Percentiles rank a stretch among this genome's conserved stretches.
Evolutionary conservation across 495 filamentous ascomycete species (phyloP).

Genomic region (Mycothermus thermophilus): DNA sequence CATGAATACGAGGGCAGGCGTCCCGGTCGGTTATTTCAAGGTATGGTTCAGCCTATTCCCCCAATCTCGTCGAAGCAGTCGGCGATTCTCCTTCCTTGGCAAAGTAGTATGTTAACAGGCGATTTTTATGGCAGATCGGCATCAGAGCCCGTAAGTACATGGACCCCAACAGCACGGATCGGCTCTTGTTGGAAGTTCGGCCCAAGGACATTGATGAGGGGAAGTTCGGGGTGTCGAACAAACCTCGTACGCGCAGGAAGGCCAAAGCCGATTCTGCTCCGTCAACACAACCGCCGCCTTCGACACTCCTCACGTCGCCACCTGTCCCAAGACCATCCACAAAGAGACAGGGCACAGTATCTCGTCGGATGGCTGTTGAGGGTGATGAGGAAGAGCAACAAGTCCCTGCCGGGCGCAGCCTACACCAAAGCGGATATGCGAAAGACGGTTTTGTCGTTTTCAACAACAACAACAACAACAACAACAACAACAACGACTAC

Average conservation of each 20-base stretch:
- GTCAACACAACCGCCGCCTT: constrained; percentile 43
- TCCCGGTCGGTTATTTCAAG: constrained; percentile 26
- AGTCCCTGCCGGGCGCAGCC: constrained; percentile 18
- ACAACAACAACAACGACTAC: constrained; percentile 26
- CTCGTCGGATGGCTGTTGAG: constrained; percentile 6
- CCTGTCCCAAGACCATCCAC: constrained; percentile 39
- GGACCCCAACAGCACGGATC: neutral
- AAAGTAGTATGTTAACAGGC: neutral
- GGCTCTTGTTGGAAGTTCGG: constrained; percentile 6
- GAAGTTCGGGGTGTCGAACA: too few relatives aligned
- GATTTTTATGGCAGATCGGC: constrained; percentile 32
- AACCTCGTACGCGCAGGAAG: neutral
- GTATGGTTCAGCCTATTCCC: too few relatives aligned
- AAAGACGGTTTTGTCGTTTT: constrained; percentile 40
- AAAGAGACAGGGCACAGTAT: constrained; percentile 35
- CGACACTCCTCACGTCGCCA: constrained; percentile 80
- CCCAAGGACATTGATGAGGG: too few relatives aligned
- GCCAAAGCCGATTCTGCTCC: too few relatives aligned
- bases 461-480: too few relatives aligned
- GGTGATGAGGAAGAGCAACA: constrained; percentile 25
- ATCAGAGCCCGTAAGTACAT: neutral
- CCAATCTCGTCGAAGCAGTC: too few relatives aligned
- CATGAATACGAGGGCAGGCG: constrained; percentile 18
- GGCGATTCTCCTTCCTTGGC: too few relatives aligned
- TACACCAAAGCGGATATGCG: constrained; percentile 32